Evolutionary conservation across 2,329 filamentous ascomycete genomes (phyloP).

Genomic region (Arthroderma sp.): DNA sequence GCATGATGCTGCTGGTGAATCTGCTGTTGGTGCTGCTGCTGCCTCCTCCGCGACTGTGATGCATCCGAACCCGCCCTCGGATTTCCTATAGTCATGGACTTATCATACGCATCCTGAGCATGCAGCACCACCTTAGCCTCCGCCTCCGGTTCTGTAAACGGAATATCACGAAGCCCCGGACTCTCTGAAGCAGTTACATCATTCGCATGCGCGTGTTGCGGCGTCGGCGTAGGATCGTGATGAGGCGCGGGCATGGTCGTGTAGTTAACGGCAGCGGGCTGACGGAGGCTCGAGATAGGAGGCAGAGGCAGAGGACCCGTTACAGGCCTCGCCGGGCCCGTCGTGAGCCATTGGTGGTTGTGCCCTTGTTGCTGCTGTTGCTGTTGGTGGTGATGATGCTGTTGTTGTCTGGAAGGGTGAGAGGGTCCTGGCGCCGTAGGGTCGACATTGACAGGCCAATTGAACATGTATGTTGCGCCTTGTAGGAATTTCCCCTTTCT

Average conservation of each 20-base stretch:
- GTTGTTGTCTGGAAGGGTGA: conserved; percentile 12
- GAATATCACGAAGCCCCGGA: conserved; percentile 1
- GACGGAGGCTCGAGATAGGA: conserved; percentile 2
- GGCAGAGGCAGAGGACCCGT: conserved; percentile 1
- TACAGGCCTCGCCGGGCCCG: conserved; percentile 1
- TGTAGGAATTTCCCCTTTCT: not conserved
- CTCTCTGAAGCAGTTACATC: not conserved
- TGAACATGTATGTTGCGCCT: conserved; percentile 5
- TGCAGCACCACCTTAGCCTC: conserved; percentile 3
- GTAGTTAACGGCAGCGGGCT: conserved; percentile 2
- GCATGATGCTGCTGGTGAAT: not conserved
- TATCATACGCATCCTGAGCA: not conserved
- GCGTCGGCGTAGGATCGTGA: not conserved
- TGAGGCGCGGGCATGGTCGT: not conserved
- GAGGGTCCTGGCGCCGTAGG: conserved; percentile 11
- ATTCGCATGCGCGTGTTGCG: not conserved
- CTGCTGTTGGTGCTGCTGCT: conserved; percentile 1
- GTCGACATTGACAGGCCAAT: conserved; percentile 6
- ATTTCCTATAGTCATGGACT: not conserved
- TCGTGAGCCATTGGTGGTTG: conserved; percentile 2
- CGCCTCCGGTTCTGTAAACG: conserved; percentile 1
- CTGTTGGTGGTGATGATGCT: conserved; percentile 2
- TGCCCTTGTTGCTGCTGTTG: conserved; percentile 2
- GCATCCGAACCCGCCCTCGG: not conserved
- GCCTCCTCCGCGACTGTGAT: not conserved